phyloP scores from a whole-genome alignment of 495 filamentous ascomycete genomes.

The Hypoxylon cercidicola region DNA sequence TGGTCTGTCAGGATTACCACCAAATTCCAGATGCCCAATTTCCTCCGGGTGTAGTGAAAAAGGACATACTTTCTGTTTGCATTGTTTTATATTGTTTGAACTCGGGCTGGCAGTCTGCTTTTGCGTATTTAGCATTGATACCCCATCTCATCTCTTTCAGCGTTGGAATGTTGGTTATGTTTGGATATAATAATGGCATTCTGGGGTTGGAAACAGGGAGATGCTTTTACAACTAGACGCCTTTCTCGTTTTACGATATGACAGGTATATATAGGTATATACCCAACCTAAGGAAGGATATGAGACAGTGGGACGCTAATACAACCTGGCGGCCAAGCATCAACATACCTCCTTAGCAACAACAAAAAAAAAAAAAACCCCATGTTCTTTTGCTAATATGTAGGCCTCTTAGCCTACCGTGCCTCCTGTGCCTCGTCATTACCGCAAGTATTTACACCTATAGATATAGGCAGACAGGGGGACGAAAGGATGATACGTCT shows the following conservation, averaged over 20 bases:
- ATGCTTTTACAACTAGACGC: slow-evolving; percentile 10
- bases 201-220: neutral
- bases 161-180: slow-evolving; percentile 2
- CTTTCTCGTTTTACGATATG: slow-evolving; percentile 1
- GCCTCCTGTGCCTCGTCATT: neutral
- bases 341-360: neutral
- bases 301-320: neutral
- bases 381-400: neutral
- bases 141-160: slow-evolving; percentile 23
- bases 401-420: neutral
- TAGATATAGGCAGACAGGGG: neutral
- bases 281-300: neutral
- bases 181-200: slow-evolving; percentile 2
- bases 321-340: neutral
- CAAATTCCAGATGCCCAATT: neutral
- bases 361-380: too few relatives aligned
- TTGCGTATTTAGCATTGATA: slow-evolving; percentile 34
- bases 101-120: slow-evolving; percentile 2
- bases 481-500: neutral
- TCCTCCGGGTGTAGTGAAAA: neutral
- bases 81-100: neutral
- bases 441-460: neutral
- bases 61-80: neutral
- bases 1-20: too few relatives aligned
- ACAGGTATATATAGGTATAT: neutral